Conservation (phyloP, 352 stramenopile species). For the Pythium phragmitis region DNA sequence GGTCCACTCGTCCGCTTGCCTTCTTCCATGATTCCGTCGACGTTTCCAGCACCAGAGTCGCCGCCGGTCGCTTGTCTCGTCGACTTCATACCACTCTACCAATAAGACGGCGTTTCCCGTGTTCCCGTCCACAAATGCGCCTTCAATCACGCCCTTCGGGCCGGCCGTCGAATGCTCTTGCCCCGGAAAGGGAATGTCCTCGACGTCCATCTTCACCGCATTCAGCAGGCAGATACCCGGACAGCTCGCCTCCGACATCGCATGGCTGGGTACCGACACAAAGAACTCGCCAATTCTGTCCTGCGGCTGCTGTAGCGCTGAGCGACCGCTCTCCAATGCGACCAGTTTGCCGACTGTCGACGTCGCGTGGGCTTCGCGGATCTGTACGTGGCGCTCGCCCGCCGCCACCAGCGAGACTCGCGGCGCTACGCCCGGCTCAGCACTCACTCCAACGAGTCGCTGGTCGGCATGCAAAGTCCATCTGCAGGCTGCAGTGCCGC, state of each 20-base stretch:
- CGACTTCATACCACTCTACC: conserved; percentile 3
- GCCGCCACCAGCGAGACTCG: conserved; percentile 14
- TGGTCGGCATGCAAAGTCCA: conserved; percentile 27
- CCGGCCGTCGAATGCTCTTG: not conserved
- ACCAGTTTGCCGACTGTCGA: conserved; percentile 14
- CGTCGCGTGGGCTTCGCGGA: conserved; percentile 8
- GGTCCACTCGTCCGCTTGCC: conserved; percentile 1
- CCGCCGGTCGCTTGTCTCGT: not conserved
- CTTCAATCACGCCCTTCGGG: not conserved
- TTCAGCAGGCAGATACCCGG: conserved; percentile 14
- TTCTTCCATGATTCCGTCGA: not conserved
- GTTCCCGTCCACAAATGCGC: conserved; percentile 9
- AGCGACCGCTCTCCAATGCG: conserved; percentile 16
- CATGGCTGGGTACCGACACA: conserved; percentile 1
- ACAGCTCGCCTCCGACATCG: not conserved
- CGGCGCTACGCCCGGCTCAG: not conserved
- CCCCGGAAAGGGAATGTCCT: not conserved
- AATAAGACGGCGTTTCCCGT: conserved; percentile 2
- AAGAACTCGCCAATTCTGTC: conserved; percentile 8
- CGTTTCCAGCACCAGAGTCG: conserved; percentile 21
- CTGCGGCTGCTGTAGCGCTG: conserved; percentile 1
- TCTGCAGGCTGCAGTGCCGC: not conserved
- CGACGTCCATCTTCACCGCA: conserved; percentile 13
- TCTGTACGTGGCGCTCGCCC: conserved; percentile 23
- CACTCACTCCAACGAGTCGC: conserved; percentile 13